Percentiles rank a stretch among this genome's conserved stretches.
phyloP scores from a whole-genome alignment of 106 monocot species.

The Dendrobium catenatum region DNA sequence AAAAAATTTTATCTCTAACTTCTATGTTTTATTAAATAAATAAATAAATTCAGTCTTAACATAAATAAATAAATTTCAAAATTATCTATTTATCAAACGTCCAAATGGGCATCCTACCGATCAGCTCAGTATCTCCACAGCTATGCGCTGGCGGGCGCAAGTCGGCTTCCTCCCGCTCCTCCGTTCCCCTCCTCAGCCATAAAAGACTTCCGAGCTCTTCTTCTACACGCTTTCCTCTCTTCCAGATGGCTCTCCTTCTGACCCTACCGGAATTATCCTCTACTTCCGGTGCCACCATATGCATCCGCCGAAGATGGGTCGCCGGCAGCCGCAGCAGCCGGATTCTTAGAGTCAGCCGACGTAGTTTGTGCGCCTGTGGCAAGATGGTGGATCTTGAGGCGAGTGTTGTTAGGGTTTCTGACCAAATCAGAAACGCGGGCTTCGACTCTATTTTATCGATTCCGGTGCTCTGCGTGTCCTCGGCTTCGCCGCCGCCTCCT shows the following conservation, averaged over 20 bases:
- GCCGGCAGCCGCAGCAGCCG: background rate
- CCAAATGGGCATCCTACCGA: too few species aligned
- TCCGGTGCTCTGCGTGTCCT: slow-evolving; percentile 14
- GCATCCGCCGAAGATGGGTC: background rate
- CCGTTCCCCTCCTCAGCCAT: background rate
- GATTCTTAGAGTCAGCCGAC: background rate
- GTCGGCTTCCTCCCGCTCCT: background rate
- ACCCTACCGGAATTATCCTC: background rate
- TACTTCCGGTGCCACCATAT: background rate
- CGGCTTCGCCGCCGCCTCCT: slow-evolving; percentile 18
- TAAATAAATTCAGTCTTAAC: background rate
- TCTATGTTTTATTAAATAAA: too few species aligned
- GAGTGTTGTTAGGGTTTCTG: slow-evolving; percentile 39
- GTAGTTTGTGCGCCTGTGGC: slow-evolving; percentile 11
- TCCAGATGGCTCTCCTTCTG: slow-evolving; percentile 4
- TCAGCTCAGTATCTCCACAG: background rate
- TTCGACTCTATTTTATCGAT: slow-evolving; percentile 15
- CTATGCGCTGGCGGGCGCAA: background rate
- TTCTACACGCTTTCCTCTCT: background rate
- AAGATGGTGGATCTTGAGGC: slow-evolving; percentile 23
- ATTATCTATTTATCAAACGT: background rate
- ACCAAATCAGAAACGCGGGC: slow-evolving; percentile 25
- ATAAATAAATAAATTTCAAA: background rate
- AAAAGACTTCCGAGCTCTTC: background rate
- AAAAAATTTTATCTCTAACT: too few species aligned